phyloP scores from a whole-genome alignment of 345 rosid genomes.

The Linum trigynum region DNA sequence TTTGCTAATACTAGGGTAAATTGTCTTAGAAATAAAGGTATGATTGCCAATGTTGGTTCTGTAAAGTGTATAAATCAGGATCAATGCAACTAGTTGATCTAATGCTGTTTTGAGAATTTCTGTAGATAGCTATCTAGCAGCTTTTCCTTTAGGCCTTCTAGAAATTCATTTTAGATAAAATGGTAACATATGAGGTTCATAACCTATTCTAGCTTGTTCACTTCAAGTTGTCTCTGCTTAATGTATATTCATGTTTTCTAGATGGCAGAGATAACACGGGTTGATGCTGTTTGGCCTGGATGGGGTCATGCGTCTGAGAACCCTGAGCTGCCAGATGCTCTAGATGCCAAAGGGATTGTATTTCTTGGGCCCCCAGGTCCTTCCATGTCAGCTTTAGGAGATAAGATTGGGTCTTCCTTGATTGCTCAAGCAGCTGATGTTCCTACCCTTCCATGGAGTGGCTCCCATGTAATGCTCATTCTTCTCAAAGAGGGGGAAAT shows the following conservation, averaged over 20 bases:
- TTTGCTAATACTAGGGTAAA: neutral
- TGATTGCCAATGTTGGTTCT: neutral
- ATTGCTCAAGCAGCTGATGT: conserved; percentile 99
- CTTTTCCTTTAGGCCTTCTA: neutral
- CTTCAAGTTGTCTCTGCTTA: neutral
- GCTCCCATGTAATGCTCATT: conserved; percentile 62
- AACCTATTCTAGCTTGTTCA: neutral
- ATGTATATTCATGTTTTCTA: conserved; percentile 23
- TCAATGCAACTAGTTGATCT: neutral
- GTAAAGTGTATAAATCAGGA: neutral
- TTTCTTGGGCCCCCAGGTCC: conserved; percentile 92
- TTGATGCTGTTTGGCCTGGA: conserved; percentile 99
- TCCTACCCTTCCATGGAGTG: conserved; percentile 99
- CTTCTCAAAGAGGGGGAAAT: neutral
- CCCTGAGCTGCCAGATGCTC: conserved; percentile 93
- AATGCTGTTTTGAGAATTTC: too few species aligned
- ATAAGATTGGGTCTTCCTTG: conserved; percentile 96
- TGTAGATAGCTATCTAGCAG: neutral
- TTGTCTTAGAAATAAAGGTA: neutral
- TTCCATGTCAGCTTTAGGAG: conserved; percentile 97
- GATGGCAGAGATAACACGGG: conserved; percentile 97
- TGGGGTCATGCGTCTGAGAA: conserved; percentile 99
- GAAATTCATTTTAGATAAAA: conserved; percentile 1
- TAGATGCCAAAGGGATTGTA: conserved; percentile 66
- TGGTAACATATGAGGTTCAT: neutral